phyloP scores from a whole-genome alignment of 2,329 filamentous ascomycete species.

The Pseudopyricularia javanii region DNA sequence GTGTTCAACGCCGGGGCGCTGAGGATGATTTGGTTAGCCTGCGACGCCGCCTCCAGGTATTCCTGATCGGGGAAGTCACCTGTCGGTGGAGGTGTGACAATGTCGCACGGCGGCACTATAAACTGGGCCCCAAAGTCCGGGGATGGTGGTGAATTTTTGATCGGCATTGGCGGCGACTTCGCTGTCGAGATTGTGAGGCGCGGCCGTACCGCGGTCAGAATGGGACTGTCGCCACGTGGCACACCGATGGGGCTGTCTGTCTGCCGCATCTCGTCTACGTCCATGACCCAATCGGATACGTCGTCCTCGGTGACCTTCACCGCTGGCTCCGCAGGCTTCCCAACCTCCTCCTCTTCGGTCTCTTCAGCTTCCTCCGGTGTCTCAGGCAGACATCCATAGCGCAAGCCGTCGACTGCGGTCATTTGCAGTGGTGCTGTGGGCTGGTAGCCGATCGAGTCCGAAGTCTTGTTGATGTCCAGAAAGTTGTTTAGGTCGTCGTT shows the following conservation, averaged over 20 bases:
- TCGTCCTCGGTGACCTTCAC: not conserved
- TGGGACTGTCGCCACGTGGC: constrained; percentile 1
- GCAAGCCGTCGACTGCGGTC: not conserved
- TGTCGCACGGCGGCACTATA: not conserved
- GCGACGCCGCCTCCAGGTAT: not conserved
- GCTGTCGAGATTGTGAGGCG: constrained; percentile 1
- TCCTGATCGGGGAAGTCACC: not conserved
- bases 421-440: not conserved
- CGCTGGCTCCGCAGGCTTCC: not conserved
- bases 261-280: not conserved
- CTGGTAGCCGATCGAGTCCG: not conserved
- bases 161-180: not conserved
- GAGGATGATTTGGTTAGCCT: not conserved
- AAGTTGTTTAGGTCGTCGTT: not conserved
- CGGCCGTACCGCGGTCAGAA: not conserved
- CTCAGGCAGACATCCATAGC: not conserved
- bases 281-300: not conserved
- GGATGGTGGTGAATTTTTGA: not conserved
- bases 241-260: not conserved
- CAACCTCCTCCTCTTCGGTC: not conserved
- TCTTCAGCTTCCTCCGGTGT: not conserved
- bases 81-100: constrained; percentile 1
- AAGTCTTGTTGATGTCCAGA: not conserved
- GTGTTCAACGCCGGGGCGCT: not conserved
- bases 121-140: not conserved